Percentiles rank a stretch among this genome's conserved stretches.
phyloP scores from a whole-genome alignment of 2,329 filamentous ascomycete genomes.

The Emmonsiellopsis sp. region DNA sequence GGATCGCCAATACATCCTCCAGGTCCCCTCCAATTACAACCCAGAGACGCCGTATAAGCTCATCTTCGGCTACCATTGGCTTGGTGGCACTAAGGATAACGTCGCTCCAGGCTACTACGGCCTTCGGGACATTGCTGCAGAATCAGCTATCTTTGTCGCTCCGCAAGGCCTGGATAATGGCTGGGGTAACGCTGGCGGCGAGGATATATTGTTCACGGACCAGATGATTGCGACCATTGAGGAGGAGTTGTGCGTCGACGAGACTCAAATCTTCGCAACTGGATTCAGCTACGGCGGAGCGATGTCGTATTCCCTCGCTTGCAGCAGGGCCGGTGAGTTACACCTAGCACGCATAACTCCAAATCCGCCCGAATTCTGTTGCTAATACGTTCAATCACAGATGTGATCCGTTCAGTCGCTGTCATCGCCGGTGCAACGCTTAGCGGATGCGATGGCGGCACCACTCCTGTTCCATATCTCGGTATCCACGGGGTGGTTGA shows the following conservation, averaged over 20 bases:
- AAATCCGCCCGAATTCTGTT: not conserved
- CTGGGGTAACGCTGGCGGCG: not conserved
- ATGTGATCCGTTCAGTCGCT: not conserved
- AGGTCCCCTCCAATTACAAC: constrained; percentile 1
- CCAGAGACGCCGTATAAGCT: not conserved
- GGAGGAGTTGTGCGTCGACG: not conserved
- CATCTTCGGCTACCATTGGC: constrained; percentile 3
- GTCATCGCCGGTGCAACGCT: not conserved
- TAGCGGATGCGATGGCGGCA: not conserved
- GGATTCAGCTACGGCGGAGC: constrained; percentile 1
- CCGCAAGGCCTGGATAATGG: constrained; percentile 1
- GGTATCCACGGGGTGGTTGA: not conserved
- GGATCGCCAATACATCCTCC: not conserved
- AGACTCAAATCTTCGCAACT: not conserved
- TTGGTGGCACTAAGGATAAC: not conserved
- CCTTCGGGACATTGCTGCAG: not conserved
- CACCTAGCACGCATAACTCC: not conserved
- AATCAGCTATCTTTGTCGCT: constrained; percentile 1
- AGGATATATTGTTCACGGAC: not conserved
- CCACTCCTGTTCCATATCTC: not conserved
- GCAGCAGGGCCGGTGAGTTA: not conserved
- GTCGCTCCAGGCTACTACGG: not conserved
- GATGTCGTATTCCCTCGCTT: not conserved
- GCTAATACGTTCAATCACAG: not conserved
- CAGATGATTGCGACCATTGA: not conserved